Percentiles rank a stretch among this genome's conserved stretches.
phyloP scores from a whole-genome alignment of 2,329 filamentous ascomycete species.

The Pyrenophora graminea region DNA sequence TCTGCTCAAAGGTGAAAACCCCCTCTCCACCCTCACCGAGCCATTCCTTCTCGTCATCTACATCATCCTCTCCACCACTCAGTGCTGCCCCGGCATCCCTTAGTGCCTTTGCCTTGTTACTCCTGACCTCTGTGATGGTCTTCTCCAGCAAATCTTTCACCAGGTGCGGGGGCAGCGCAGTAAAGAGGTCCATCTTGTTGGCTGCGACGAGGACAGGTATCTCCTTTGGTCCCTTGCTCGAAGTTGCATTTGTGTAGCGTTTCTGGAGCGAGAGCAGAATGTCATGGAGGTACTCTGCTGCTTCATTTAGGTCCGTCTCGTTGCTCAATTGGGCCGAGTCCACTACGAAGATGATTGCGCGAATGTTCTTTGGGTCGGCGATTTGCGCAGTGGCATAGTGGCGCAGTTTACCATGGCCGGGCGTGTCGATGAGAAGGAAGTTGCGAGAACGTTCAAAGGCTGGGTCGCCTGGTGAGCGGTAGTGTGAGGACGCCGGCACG shows the following conservation, averaged over 20 bases:
- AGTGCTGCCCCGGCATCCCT: conserved; percentile 77
- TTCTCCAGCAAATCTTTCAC: conserved; percentile 76
- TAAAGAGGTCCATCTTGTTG: conserved; percentile 96
- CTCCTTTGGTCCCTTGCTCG: conserved; percentile 61
- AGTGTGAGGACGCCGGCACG: conserved; percentile 63
- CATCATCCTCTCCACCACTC: conserved; percentile 55
- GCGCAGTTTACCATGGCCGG: conserved; percentile 93
- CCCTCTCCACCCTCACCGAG: conserved; percentile 79
- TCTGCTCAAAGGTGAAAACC: conserved; percentile 77
- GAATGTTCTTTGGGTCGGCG: conserved; percentile 55
- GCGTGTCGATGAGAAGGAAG: conserved; percentile 83
- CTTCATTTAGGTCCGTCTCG: conserved; percentile 63
- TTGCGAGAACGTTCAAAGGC: conserved; percentile 61
- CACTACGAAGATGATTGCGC: conserved; percentile 83
- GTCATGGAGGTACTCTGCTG: conserved; percentile 87
- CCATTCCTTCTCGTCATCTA: conserved; percentile 76
- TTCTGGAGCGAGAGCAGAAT: conserved; percentile 82
- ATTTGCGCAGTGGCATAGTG: conserved; percentile 64
- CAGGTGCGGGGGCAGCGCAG: conserved; percentile 77
- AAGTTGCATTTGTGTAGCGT: conserved; percentile 62
- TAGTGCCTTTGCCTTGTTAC: conserved; percentile 75
- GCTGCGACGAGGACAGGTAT: conserved; percentile 83
- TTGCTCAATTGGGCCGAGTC: conserved; percentile 67
- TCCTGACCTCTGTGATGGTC: conserved; percentile 78
- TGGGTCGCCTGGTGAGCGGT: conserved; percentile 68